Conservation (phyloP, 1,284 basidiomycete genomes). For the Austropuccinia psidii region DNA sequence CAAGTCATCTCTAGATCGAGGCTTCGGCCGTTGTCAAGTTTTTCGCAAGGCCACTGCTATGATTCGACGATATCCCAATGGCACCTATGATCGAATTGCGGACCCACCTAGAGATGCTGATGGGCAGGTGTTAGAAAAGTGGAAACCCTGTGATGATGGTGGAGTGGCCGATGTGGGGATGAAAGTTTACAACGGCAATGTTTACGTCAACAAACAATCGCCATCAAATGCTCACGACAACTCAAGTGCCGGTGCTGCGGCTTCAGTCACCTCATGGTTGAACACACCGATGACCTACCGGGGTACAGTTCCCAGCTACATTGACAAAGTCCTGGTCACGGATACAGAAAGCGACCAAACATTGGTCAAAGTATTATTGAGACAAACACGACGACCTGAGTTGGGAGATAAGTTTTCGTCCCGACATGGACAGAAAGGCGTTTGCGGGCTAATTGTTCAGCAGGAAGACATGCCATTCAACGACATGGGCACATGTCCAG, state of each 20-base stretch:
- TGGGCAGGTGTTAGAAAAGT: conserved; percentile 67
- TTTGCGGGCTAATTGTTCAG: conserved; percentile 95
- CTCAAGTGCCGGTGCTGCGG: conserved; percentile 51
- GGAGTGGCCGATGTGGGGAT: conserved; percentile 93
- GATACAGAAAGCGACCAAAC: conserved; percentile 90
- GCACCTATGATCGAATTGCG: conserved; percentile 87
- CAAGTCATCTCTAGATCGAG: conserved; percentile 90
- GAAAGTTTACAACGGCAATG: conserved; percentile 81
- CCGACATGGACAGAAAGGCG: conserved; percentile 96
- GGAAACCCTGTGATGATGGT: conserved; percentile 81
- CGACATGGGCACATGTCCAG: conserved; percentile 84
- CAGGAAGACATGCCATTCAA: conserved; percentile 99
- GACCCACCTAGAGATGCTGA: conserved; percentile 75
- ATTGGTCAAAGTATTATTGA: conserved; percentile 96
- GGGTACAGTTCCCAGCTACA: conserved; percentile 71
- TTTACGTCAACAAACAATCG: conserved; percentile 95
- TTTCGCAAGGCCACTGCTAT: conserved; percentile 90
- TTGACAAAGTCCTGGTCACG: conserved; percentile 96
- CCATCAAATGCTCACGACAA: conserved; percentile 74
- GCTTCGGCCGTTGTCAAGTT: conserved; percentile 95
- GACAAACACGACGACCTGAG: conserved; percentile 92
- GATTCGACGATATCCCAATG: conserved; percentile 93
- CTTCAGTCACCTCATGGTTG: conserved; percentile 60
- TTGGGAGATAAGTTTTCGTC: conserved; percentile 98
- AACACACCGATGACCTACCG: conserved; percentile 86